Conservation (phyloP, 2,329 filamentous ascomycete genomes). For the Stagonosporopsis chrysanthemi region DNA sequence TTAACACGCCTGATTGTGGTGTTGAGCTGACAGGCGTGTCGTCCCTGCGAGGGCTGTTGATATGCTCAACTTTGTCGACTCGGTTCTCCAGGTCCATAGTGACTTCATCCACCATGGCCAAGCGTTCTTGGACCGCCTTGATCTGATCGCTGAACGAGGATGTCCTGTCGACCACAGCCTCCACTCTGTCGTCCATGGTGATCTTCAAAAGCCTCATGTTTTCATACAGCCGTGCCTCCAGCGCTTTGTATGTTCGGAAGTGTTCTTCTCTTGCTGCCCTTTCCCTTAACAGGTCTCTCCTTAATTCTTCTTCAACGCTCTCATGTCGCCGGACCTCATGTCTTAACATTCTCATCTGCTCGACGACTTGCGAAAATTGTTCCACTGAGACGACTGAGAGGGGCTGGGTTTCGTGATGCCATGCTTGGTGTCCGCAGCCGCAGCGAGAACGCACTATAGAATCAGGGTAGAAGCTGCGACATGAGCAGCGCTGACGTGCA, state of each 20-base stretch:
- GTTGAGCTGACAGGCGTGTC: slow-evolving; percentile 41
- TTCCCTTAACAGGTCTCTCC: slow-evolving; percentile 48
- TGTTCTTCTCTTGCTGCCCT: slow-evolving; percentile 45
- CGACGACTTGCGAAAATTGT: slow-evolving; percentile 46
- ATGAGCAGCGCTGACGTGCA: slow-evolving; percentile 52
- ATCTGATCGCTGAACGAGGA: slow-evolving; percentile 49
- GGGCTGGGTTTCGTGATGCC: slow-evolving; percentile 53
- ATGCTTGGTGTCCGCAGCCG: slow-evolving; percentile 58
- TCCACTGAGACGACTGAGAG: slow-evolving; percentile 46
- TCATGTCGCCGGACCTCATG: slow-evolving; percentile 44
- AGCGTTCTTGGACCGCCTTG: slow-evolving; percentile 45
- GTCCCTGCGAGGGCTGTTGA: slow-evolving; percentile 35
- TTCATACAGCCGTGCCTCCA: slow-evolving; percentile 48
- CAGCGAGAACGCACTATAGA: slow-evolving; percentile 51
- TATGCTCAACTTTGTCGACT: slow-evolving; percentile 46
- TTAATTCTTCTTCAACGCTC: slow-evolving; percentile 46
- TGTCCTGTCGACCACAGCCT: slow-evolving; percentile 51
- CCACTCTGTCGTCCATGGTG: slow-evolving; percentile 50
- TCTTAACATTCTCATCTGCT: slow-evolving; percentile 47
- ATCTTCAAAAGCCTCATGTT: slow-evolving; percentile 50
- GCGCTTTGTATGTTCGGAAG: slow-evolving; percentile 40
- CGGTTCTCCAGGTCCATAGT: slow-evolving; percentile 52
- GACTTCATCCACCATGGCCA: slow-evolving; percentile 50
- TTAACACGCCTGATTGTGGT: slow-evolving; percentile 32
- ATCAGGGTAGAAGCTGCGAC: slow-evolving; percentile 54